Evolutionary conservation across 2,329 filamentous ascomycete genomes (phyloP), one percentile per base, ranked within the genome.

Genomic region (Teratosphaeria gauchensis): DNA sequence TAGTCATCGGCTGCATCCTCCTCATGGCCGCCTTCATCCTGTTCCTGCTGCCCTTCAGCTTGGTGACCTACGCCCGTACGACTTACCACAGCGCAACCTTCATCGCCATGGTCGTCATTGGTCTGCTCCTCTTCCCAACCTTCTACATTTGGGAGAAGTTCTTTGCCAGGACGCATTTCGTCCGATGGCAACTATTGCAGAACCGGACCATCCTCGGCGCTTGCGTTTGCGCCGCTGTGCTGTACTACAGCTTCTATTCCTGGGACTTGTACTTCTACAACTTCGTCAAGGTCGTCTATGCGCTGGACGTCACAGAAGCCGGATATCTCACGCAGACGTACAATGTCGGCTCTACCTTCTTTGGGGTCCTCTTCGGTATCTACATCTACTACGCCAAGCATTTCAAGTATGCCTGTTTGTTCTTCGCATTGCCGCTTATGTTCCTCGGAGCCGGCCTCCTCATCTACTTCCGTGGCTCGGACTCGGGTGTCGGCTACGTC

Each of bases 1-100:
- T 31, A 65, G 59, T 69, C 52, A 48, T 68, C 31, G 68, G 69
- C 42, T 61, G 63, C 38, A 53, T 70, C 57, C 57, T 72, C 4
- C 62, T 72, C 30, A 63, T 63, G 28, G 65, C 74, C 1, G 86
- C 84, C 1, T 80, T 72, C 64, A 77, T 81, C 0, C 72, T 89
- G 11, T 83, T 90, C 67, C 75, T 90, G n/a, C 79, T 91, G 7
- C 85, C 87, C 0, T 84, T 91, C 69, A 84, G 77, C 16, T 76
- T 90, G 21, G 66, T 65, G 56, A 67, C 57, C 14, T 73, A 71
- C 58, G 68, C 68, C 11, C 31, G 67, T 60, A 33, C 67, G 1
- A 65, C 65, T 21, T 77, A 74, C 74, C 64, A 66, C 24, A 70
- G 71, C 0, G 65, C 66, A 1, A 71, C 71, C 61, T 75, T 78